Percentiles rank a stretch among this genome's conserved stretches.
Evolutionary conservation across 1,284 basidiomycete species (phyloP).

Genomic region (Ceratobasidium sp.): DNA sequence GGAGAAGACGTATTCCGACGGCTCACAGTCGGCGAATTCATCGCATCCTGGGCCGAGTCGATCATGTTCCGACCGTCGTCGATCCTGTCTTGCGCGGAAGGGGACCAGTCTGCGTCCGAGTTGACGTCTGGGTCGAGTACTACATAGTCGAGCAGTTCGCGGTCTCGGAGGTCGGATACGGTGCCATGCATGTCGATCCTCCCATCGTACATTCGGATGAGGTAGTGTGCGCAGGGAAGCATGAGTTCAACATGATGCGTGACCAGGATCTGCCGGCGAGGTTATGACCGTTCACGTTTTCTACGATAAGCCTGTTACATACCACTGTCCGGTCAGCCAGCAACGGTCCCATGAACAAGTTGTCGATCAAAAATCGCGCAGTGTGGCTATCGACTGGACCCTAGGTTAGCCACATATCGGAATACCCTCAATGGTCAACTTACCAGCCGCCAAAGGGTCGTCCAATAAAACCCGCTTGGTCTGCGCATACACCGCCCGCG

Average conservation of each 20-base stretch:
- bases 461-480: conserved; percentile 77
- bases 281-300: not conserved
- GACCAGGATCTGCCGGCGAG: conserved; percentile 66
- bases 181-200: conserved; percentile 77
- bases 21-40: not conserved
- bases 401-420: not conserved
- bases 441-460: conserved; percentile 68
- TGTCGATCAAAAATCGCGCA: conserved; percentile 74
- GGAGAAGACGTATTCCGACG: conserved; percentile 5
- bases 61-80: conserved; percentile 34
- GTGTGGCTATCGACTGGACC: conserved; percentile 73
- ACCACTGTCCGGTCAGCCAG: conserved; percentile 77
- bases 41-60: conserved; percentile 24
- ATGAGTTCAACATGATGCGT: conserved; percentile 83
- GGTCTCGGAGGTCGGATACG: conserved; percentile 68
- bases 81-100: not conserved
- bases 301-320: conserved; percentile 23
- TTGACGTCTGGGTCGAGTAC: conserved; percentile 55
- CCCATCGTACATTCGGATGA: conserved; percentile 81
- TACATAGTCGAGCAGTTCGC: conserved; percentile 69
- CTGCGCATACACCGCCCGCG: conserved; percentile 74
- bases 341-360: conserved; percentile 73
- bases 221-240: conserved; percentile 74
- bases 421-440: not conserved
- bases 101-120: conserved; percentile 24